phyloP scores from a whole-genome alignment of 371 early-diverging fungal genomes.

The Saksenaea oblongispora region DNA sequence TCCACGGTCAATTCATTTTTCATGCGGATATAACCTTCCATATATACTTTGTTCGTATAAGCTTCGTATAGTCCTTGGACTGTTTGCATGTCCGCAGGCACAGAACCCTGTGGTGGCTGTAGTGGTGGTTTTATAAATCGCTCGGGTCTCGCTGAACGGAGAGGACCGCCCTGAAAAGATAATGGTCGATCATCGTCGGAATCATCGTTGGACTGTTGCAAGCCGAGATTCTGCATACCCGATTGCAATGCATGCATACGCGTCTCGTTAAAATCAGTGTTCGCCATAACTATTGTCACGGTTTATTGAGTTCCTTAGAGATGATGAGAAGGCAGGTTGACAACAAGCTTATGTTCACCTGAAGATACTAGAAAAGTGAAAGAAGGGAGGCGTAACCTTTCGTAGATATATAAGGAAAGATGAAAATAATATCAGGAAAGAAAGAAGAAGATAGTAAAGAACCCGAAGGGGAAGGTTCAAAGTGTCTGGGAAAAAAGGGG shows the following conservation, averaged over 20 bases:
- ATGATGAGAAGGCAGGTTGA: not conserved
- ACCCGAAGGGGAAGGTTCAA: conserved; percentile 2
- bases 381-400: not conserved
- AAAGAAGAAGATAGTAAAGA: not conserved
- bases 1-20: conserved; percentile 61
- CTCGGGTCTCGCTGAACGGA: conserved; percentile 30
- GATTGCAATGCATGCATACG: conserved; percentile 1
- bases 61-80: conserved; percentile 46
- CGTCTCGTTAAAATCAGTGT: not conserved
- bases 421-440: not conserved
- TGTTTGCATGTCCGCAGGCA: conserved; percentile 33
- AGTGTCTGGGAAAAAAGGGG: not conserved
- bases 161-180: conserved; percentile 4
- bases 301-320: not conserved
- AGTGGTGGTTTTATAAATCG: conserved; percentile 39
- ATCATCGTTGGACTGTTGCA: conserved; percentile 4
- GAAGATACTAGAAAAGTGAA: not conserved
- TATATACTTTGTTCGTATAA: conserved; percentile 67
- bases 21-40: conserved; percentile 67
- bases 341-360: not conserved
- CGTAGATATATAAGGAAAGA: not conserved
- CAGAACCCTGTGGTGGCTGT: conserved; percentile 20
- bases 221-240: not conserved
- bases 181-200: conserved; percentile 21
- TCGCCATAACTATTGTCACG: not conserved